Evolutionary conservation across 805 yeast species (phyloP).

Genomic region (Ogataea saltuana): DNA sequence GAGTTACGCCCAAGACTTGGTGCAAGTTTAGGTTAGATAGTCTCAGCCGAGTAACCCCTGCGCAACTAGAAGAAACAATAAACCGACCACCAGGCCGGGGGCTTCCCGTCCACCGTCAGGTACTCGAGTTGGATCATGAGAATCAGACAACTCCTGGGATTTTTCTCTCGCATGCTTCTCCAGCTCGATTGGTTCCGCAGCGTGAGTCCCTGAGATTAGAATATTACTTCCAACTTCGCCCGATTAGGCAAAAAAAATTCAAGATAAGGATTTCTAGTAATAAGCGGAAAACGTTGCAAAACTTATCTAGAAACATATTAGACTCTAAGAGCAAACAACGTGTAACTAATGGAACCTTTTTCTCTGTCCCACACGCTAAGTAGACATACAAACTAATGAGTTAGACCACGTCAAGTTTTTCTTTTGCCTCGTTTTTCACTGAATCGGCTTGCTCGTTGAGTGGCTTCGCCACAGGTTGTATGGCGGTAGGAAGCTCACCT

Average conservation of each 20-base stretch:
- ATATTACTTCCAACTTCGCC: no score
- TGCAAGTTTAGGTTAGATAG: constrained; percentile 58
- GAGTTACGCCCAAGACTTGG: constrained; percentile 46
- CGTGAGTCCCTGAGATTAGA: no score
- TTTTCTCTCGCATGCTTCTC: no score
- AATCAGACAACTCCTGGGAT: no score
- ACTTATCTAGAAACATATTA: not conserved
- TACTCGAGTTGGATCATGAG: no score
- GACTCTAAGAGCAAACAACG: not conserved
- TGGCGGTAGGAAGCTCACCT: constrained; percentile 28
- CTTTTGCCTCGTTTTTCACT: constrained; percentile 16
- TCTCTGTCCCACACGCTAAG: not conserved
- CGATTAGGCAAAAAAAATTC: no score
- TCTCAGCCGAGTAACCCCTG: constrained; percentile 55
- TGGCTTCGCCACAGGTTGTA: constrained; percentile 31
- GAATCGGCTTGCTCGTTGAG: constrained; percentile 29
- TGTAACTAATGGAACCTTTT: not conserved
- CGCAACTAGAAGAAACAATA: no score
- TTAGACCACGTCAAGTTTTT: constrained; percentile 1
- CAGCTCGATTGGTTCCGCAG: no score
- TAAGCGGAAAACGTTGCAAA: constrained; percentile 1
- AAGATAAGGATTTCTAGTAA: constrained; percentile 52
- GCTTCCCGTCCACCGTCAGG: no score
- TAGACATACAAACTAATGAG: not conserved
- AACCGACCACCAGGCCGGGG: no score